Evolutionary conservation across 139 green algal species (phyloP).

Genomic region (Raphidocelis subcapitata): DNA sequence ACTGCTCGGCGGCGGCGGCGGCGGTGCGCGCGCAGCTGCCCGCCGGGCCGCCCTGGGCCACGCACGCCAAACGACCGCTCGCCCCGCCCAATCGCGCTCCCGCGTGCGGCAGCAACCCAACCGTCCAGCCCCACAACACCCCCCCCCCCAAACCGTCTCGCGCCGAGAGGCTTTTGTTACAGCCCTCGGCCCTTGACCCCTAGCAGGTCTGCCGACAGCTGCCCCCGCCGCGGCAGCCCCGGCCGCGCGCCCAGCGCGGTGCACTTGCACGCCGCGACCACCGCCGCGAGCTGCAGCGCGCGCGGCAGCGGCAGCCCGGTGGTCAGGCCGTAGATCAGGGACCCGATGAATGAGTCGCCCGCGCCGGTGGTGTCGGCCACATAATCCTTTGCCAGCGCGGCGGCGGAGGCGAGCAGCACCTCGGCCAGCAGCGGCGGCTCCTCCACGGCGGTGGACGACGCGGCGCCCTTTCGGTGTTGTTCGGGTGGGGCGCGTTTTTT

Average conservation of each 20-base stretch:
- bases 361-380: slow-evolving; percentile 92
- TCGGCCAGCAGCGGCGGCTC: not conserved
- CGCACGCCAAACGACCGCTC: too few species aligned
- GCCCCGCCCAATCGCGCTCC: too few species aligned
- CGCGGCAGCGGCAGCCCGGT: slow-evolving; percentile 38
- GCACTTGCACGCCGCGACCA: slow-evolving; percentile 86
- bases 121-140: too few species aligned
- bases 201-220: slow-evolving; percentile 50
- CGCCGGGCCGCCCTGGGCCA: too few species aligned
- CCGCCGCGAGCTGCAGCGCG: slow-evolving; percentile 57
- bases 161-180: too few species aligned
- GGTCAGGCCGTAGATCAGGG: slow-evolving; percentile 74
- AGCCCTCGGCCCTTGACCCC: too few species aligned
- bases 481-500: too few species aligned
- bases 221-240: slow-evolving; percentile 60
- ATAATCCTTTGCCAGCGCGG: slow-evolving; percentile 25
- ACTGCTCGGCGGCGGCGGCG: too few species aligned
- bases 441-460: not conserved
- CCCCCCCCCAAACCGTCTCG: too few species aligned
- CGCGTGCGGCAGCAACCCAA: too few species aligned
- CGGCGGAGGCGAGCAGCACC: slow-evolving; percentile 22
- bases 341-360: slow-evolving; percentile 93
- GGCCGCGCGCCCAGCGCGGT: slow-evolving; percentile 73
- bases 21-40: too few species aligned
- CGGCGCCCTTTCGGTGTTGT: too few species aligned